Percentiles rank a stretch among this genome's conserved stretches.
phyloP scores from a whole-genome alignment of 352 stramenopile genomes.

The Phytophthora sansomeana region DNA sequence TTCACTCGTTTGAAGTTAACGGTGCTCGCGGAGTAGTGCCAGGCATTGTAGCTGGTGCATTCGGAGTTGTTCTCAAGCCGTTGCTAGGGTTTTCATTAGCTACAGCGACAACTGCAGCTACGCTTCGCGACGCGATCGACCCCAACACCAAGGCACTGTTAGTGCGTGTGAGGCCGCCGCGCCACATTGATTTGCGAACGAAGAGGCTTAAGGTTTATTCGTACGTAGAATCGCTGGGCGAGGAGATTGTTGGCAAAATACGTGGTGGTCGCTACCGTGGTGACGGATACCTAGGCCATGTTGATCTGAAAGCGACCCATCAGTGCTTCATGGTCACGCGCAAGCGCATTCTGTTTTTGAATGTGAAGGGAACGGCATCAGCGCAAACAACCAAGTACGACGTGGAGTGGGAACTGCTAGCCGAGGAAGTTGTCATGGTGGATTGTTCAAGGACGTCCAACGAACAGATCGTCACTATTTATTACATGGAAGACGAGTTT shows the following conservation, averaged over 20 bases:
- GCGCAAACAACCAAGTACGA: constrained; percentile 72
- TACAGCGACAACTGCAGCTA: constrained; percentile 73
- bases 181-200: constrained; percentile 85
- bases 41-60: constrained; percentile 77
- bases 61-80: constrained; percentile 86
- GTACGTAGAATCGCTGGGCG: constrained; percentile 88
- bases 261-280: constrained; percentile 75
- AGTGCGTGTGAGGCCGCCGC: constrained; percentile 77
- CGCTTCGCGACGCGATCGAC: constrained; percentile 80
- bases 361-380: constrained; percentile 58
- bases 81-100: constrained; percentile 80
- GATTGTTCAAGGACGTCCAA: constrained; percentile 52
- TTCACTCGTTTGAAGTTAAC: constrained; percentile 85
- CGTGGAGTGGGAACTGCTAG: constrained; percentile 80
- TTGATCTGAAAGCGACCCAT: constrained; percentile 72
- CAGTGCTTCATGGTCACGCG: constrained; percentile 87
- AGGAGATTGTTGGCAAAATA: constrained; percentile 88
- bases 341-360: constrained; percentile 82
- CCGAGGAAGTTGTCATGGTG: constrained; percentile 84
- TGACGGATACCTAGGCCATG: constrained; percentile 86
- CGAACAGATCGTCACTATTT: constrained; percentile 57
- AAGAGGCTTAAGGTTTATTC: constrained; percentile 86
- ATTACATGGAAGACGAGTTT: constrained; percentile 84
- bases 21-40: constrained; percentile 79
- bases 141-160: constrained; percentile 84